Percentiles rank a stretch among this genome's conserved stretches.
phyloP scores from a whole-genome alignment of 2,329 filamentous ascomycete species.

The Trichoderma aggressivum region DNA sequence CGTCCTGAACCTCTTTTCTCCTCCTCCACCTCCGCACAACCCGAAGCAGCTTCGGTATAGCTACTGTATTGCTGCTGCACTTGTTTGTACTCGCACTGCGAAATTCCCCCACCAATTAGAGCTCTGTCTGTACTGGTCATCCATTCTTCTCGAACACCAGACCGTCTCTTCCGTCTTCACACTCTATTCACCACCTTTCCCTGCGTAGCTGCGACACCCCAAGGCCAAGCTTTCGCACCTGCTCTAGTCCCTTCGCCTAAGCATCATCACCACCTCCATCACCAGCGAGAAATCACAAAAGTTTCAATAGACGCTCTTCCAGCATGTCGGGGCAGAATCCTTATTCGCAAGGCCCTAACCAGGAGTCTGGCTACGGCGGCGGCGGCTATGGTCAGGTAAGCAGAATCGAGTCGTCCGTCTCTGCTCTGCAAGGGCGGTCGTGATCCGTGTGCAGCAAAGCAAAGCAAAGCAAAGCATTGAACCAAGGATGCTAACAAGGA shows the following conservation, averaged over 20 bases:
- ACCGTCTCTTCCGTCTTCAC: constrained; percentile 1
- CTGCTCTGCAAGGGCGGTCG: not conserved
- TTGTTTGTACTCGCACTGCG: not conserved
- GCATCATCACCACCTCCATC: constrained; percentile 5
- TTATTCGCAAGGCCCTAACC: constrained; percentile 23
- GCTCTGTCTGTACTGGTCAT: not conserved
- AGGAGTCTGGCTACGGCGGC: constrained; percentile 21
- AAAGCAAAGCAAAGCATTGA: not conserved
- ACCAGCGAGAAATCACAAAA: not conserved
- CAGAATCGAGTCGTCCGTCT: not conserved
- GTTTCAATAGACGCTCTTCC: not conserved
- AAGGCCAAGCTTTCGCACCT: not conserved
- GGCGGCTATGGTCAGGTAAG: constrained; percentile 25
- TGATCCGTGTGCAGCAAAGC: not conserved
- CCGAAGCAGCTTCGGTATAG: constrained; percentile 11
- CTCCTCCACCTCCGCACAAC: constrained; percentile 14
- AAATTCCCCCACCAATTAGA: constrained; percentile 13
- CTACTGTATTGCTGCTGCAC: not conserved
- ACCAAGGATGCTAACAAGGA: not conserved
- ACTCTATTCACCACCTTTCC: not conserved
- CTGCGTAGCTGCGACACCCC: not conserved
- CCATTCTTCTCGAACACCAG: constrained; percentile 15
- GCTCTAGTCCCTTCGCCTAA: not conserved
- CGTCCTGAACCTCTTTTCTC: constrained; percentile 8
- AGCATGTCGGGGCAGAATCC: constrained; percentile 27